Percentiles rank a stretch among this genome's conserved stretches.
Evolutionary conservation across 768 basidiomycete genomes (phyloP).

Genomic region (Mrakia frigida): DNA sequence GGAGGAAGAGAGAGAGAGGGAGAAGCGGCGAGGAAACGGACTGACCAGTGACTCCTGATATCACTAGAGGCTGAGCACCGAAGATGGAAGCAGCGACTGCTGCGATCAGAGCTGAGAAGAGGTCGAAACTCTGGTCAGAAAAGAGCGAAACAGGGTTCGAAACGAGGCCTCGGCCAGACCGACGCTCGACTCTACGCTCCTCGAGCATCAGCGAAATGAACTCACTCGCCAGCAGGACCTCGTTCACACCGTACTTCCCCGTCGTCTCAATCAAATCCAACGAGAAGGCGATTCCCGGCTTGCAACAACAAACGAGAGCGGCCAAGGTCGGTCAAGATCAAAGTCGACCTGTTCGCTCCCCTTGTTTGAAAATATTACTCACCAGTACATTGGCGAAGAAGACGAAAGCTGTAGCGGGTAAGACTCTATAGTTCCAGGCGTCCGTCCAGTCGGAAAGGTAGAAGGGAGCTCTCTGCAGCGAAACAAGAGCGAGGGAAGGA

Average conservation of each 20-base stretch:
- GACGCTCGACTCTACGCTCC: too few species aligned
- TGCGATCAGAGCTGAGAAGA: conserved; percentile 70
- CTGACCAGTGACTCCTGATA: conserved; percentile 81
- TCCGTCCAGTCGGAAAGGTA: conserved; percentile 85
- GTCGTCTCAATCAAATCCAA: conserved; percentile 88
- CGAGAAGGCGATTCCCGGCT: conserved; percentile 83
- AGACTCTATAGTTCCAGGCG: conserved; percentile 83
- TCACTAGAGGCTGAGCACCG: conserved; percentile 84
- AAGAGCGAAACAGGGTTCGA: too few species aligned
- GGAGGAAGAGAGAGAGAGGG: conserved; percentile 36
- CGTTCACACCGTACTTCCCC: conserved; percentile 79
- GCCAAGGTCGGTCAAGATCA: too few species aligned
- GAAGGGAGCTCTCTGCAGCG: conserved; percentile 53
- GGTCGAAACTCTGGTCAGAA: not conserved
- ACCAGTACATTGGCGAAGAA: conserved; percentile 71
- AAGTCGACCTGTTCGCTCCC: too few species aligned
- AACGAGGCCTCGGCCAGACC: too few species aligned
- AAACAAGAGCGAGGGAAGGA: not conserved
- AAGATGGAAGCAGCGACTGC: conserved; percentile 81
- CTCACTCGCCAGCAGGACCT: conserved; percentile 56
- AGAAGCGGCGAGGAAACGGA: not conserved
- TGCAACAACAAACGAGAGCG: not conserved
- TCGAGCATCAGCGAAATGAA: too few species aligned
- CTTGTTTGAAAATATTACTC: too few species aligned
- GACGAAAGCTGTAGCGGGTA: conserved; percentile 78